phyloP scores from a whole-genome alignment of 139 green algal species.

The Prasinococcaceae sp. region DNA sequence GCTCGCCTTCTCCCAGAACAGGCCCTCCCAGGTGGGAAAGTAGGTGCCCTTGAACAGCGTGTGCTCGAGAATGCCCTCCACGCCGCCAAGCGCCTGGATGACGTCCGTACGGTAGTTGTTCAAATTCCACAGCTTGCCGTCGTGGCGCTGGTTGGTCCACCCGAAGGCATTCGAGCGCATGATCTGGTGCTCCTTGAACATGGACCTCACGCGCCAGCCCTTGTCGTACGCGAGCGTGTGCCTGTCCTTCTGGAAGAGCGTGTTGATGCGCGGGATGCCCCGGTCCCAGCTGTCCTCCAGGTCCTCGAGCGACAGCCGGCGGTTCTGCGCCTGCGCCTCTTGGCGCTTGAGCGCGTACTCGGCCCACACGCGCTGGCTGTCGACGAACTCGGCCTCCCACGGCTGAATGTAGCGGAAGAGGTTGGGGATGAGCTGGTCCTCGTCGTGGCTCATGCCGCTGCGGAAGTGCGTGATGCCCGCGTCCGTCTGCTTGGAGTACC shows the following conservation, averaged over 20 bases:
- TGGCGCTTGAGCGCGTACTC: slow-evolving; percentile 98
- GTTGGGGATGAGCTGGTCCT: slow-evolving; percentile 98
- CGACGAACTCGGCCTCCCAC: slow-evolving; percentile 95
- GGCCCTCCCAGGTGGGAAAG: slow-evolving; percentile 99
- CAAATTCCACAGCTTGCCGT: slow-evolving; percentile 99
- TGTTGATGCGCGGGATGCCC: slow-evolving; percentile 98
- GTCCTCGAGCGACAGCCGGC: slow-evolving; percentile 37
- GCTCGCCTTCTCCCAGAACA: slow-evolving; percentile 98
- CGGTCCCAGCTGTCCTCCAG: slow-evolving; percentile 88
- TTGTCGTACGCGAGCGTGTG: slow-evolving; percentile 99
- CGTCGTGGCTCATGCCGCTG: slow-evolving; percentile 91
- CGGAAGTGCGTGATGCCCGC: slow-evolving; percentile 96
- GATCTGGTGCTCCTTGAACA: slow-evolving; percentile 93
- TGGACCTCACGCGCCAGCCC: slow-evolving; percentile 89
- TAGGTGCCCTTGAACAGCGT: slow-evolving; percentile 94
- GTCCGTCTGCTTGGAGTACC: slow-evolving; percentile 92
- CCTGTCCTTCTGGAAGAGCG: slow-evolving; percentile 96
- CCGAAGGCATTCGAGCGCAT: slow-evolving; percentile 81
- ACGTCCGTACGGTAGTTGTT: slow-evolving; percentile 98
- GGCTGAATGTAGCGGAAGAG: slow-evolving; percentile 91
- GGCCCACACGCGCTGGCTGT: slow-evolving; percentile 93
- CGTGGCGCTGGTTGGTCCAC: slow-evolving; percentile 98
- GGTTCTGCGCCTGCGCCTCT: slow-evolving; percentile 60
- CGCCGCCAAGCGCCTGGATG: slow-evolving; percentile 92
- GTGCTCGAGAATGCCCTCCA: slow-evolving; percentile 99